Conservation (phyloP, 768 basidiomycete species). For the Kwoniella dejecticola region DNA sequence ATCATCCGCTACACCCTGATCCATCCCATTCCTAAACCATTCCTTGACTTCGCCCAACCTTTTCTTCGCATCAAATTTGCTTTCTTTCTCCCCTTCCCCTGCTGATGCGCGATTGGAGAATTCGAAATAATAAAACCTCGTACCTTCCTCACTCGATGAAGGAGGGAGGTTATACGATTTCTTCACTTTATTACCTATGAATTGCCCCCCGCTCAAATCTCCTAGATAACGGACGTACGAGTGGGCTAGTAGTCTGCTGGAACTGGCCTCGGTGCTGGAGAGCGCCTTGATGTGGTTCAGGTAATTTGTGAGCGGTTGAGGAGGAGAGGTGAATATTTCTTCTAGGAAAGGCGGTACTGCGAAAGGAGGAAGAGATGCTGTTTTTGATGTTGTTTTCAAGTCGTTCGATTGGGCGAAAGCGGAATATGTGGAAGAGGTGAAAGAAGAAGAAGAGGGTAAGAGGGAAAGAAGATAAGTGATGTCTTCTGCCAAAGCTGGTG, state of each 20-base stretch:
- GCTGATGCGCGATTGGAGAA: constrained; percentile 49
- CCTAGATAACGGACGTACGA: constrained; percentile 82
- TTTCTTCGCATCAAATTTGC: constrained; percentile 39
- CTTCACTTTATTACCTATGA: constrained; percentile 65
- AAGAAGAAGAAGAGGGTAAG: constrained; percentile 63
- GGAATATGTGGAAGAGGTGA: not conserved
- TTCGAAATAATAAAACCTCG: constrained; percentile 69
- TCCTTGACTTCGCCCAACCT: constrained; percentile 71
- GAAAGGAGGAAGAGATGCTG: constrained; percentile 45
- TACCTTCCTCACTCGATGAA: constrained; percentile 59
- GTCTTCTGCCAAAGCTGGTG: constrained; percentile 65
- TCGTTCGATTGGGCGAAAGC: no score
- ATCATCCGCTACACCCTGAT: constrained; percentile 48
- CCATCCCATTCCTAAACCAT: constrained; percentile 55
- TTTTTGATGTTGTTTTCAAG: not conserved
- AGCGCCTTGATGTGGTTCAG: constrained; percentile 62
- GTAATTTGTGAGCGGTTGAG: constrained; percentile 62
- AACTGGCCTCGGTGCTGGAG: constrained; percentile 50
- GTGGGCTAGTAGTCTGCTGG: constrained; percentile 70
- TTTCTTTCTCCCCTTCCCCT: constrained; percentile 56
- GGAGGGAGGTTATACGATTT: constrained; percentile 70
- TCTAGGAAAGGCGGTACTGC: constrained; percentile 59
- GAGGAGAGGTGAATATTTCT: constrained; percentile 59
- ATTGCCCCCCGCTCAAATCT: constrained; percentile 77
- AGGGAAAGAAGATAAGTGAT: constrained; percentile 65